Base-by-base conservation (phyloP, 192 early-diverging fungal genomes). In the Anaeromyces robustus region DNA sequence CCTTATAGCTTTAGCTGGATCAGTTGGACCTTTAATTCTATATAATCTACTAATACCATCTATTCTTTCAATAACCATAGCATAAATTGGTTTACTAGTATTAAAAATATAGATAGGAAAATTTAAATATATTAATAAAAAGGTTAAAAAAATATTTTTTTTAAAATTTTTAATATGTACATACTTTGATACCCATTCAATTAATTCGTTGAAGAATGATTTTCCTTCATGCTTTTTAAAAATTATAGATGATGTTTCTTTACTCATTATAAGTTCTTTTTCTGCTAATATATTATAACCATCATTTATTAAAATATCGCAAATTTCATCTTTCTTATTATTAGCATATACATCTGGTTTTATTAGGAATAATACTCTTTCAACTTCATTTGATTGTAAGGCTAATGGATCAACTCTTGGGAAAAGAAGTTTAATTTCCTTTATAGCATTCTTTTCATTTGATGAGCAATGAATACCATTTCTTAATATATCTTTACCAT, bases 1-100 rank as follows among this genome's bases (percentile, higher is more conserved):
- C 30, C 80, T 31, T 26, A 82, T 84, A 30, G 88, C 89, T 0
- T 39, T 52, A 18, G 68, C 81, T 16, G 86, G 81, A 78, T 87
- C 82, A 29, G 87, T 87, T 0, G 88, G 89, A 16, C 90, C 90
- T 29, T 88, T 82, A 81, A 91, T 86, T 78, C 83, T 83, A 59
- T 88, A 86, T 84, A 88, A 87, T 18, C 86, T 87, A 68, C 82
- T 83, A 29, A 91, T 84, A 32, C 84, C 89, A 68, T 89, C 85
- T 59, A 86, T 85, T 28, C 89, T 85, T 28, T 88, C 85, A 18
- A 91, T 80, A 41, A 84, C 77, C 39, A 91, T 84, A 12, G 84
- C 84, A 79, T 86, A 82, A 29, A 86, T 77, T 19, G 89, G 90
- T 2, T 89, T 89, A 77, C 89, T 88, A 39, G n/a, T n/a, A n/a